phyloP scores from a whole-genome alignment of 495 filamentous ascomycete genomes.

The Xylaria telfairii region DNA sequence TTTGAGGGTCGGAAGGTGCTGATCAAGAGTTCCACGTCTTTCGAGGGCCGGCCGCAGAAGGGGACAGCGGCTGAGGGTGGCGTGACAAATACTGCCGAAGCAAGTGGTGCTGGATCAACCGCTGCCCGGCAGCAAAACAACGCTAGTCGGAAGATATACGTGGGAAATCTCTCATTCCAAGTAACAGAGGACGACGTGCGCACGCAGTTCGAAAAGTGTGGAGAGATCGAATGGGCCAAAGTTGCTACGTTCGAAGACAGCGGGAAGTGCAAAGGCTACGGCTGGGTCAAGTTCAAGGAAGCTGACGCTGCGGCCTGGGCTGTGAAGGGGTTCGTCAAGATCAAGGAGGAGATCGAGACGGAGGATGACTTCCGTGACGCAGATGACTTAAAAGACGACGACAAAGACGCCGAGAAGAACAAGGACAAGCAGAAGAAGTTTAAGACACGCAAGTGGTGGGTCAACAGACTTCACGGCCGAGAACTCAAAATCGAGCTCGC shows the following conservation, averaged over 20 bases:
- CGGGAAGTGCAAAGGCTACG: constrained; percentile 97
- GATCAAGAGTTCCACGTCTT: constrained; percentile 90
- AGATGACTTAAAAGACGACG: constrained; percentile 49
- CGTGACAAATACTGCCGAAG: constrained; percentile 51
- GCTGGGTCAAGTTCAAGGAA: constrained; percentile 89
- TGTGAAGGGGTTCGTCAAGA: constrained; percentile 78
- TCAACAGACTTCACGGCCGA: constrained; percentile 80
- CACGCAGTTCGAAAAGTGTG: constrained; percentile 82
- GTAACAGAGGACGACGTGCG: constrained; percentile 79
- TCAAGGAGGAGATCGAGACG: constrained; percentile 60
- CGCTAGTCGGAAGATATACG: constrained; percentile 76
- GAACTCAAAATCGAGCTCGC: constrained; percentile 88
- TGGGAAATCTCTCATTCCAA: constrained; percentile 90
- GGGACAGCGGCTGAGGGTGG: constrained; percentile 37
- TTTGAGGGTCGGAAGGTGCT: constrained; percentile 77
- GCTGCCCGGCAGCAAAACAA: constrained; percentile 53
- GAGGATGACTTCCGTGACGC: constrained; percentile 65
- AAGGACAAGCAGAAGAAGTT: constrained; percentile 54
- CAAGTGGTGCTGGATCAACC: constrained; percentile 29
- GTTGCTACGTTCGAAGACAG: constrained; percentile 95
- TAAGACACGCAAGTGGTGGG: constrained; percentile 74
- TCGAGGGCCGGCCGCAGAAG: constrained; percentile 73
- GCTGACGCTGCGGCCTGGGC: constrained; percentile 75
- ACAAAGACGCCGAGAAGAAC: constrained; percentile 38
- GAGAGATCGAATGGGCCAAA: constrained; percentile 77